A percentile compares a stretch with the other conserved stretches of the same genome.
These are phyloP conservation scores for Epicoccum sorghinum DNA, from an alignment of 2,329 filamentous ascomycete genomes.

Conservation along the genomic window DNA sequence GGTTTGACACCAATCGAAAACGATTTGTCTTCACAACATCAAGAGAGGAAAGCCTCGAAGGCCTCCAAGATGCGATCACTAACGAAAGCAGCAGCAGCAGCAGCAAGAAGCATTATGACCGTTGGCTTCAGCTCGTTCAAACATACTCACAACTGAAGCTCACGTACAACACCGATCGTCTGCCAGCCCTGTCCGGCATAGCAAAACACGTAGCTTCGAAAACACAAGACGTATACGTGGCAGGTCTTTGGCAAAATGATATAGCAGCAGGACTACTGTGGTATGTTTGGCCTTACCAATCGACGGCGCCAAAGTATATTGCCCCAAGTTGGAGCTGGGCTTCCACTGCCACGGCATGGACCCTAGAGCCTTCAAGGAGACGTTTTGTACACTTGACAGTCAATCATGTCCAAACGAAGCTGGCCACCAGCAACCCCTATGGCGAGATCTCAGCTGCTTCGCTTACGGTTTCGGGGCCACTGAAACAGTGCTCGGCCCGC, in stretches of 20 bases:
- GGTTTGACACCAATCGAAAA: constrained; percentile 3
- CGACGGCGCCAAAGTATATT: not conserved
- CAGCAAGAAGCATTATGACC: not conserved
- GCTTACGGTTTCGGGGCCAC: constrained; percentile 5
- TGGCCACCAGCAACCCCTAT: constrained; percentile 10
- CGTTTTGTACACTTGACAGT: not conserved
- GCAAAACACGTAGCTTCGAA: constrained; percentile 6
- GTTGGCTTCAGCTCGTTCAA: constrained; percentile 10
- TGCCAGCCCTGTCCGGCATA: constrained; percentile 14
- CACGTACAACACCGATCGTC: constrained; percentile 9
- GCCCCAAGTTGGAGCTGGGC: constrained; percentile 16
- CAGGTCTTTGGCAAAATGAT: constrained; percentile 13
- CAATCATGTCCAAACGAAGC: not conserved
- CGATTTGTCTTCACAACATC: not conserved
- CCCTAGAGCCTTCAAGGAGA: not conserved
- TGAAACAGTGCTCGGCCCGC: not conserved
- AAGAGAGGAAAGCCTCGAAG: not conserved
- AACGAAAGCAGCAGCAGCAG: not conserved
- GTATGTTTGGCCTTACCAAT: constrained; percentile 2
- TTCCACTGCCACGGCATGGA: not conserved
- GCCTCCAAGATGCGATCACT: too few relatives aligned
- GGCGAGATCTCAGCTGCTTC: constrained; percentile 8
- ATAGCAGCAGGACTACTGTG: constrained; percentile 14
- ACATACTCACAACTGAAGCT: constrained; percentile 10
- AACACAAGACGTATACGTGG: constrained; percentile 13